Conservation (phyloP, 192 early-diverging fungal genomes). For the Coemansia sp. region DNA sequence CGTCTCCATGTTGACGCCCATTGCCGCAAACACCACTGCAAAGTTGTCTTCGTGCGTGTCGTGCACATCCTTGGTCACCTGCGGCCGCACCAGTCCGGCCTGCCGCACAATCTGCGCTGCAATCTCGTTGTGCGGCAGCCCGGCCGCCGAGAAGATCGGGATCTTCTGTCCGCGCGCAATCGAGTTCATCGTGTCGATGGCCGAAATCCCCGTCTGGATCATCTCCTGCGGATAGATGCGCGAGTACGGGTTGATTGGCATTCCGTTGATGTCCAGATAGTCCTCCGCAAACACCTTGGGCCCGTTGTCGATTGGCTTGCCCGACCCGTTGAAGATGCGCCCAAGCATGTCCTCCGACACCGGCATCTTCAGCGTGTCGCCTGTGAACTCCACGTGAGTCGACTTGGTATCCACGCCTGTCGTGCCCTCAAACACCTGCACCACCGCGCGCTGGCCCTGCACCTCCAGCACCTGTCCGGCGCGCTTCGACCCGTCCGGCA, state of each 20-base stretch:
- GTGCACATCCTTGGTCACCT: slow-evolving; percentile 85
- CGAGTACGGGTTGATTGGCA: slow-evolving; percentile 98
- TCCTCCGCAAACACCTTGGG: slow-evolving; percentile 99
- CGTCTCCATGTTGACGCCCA: slow-evolving; percentile 99
- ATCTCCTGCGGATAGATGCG: slow-evolving; percentile 99
- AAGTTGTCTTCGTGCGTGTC: slow-evolving; percentile 99
- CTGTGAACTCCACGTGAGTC: slow-evolving; percentile 94
- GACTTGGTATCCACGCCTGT: slow-evolving; percentile 94
- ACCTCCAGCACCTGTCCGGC: slow-evolving; percentile 98
- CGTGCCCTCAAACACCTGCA: slow-evolving; percentile 99
- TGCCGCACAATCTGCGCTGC: slow-evolving; percentile 99
- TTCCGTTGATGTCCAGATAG: slow-evolving; percentile 86
- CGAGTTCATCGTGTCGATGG: slow-evolving; percentile 99
- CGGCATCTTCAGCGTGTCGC: slow-evolving; percentile 93
- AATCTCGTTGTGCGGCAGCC: slow-evolving; percentile 99
- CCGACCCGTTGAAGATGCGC: slow-evolving; percentile 98
- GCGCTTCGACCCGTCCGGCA: slow-evolving; percentile 94
- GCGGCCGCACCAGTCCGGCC: slow-evolving; percentile 92
- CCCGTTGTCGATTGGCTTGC: slow-evolving; percentile 98
- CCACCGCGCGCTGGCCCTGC: slow-evolving; percentile 92
- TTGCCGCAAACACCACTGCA: slow-evolving; percentile 98
- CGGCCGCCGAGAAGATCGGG: slow-evolving; percentile 98
- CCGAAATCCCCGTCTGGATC: slow-evolving; percentile 99
- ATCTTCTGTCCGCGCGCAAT: slow-evolving; percentile 99
- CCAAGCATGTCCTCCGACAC: slow-evolving; percentile 99